Evolutionary conservation across 106 monocot species (phyloP).

Genomic region (Vanilla planifolia): DNA sequence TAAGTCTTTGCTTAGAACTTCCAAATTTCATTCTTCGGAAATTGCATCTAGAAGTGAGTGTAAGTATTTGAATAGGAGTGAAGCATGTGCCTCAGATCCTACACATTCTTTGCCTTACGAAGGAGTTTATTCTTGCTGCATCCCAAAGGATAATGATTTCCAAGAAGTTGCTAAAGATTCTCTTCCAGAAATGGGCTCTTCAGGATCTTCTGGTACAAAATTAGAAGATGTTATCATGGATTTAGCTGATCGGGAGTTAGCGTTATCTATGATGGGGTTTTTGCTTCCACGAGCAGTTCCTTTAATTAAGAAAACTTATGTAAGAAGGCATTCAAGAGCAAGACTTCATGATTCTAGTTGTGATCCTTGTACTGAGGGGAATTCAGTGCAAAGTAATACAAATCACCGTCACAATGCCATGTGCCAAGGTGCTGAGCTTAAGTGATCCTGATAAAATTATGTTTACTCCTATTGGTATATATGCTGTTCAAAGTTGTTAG

Average conservation of each 20-base stretch:
- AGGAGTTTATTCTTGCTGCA: neutral
- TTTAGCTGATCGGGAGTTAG: constrained; percentile 46
- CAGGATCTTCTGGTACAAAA: constrained; percentile 44
- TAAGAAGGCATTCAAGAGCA: constrained; percentile 30
- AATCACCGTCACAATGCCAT: neutral
- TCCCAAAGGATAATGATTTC: constrained; percentile 10
- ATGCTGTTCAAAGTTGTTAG: no score
- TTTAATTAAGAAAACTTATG: constrained; percentile 67
- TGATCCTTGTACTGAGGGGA: constrained; percentile 2
- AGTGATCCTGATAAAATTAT: no score
- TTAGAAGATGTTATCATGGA: constrained; percentile 37
- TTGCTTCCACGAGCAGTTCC: constrained; percentile 93
- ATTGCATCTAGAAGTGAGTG: constrained; percentile 6
- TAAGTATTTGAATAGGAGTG: constrained; percentile 3
- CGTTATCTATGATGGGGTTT: constrained; percentile 85
- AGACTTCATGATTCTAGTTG: constrained; percentile 16
- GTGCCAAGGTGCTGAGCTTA: constrained; percentile 20
- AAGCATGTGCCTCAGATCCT: constrained; percentile 5
- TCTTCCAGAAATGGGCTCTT: constrained; percentile 40
- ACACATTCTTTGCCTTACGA: constrained; percentile 6
- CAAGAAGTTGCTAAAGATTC: constrained; percentile 30
- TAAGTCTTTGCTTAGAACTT: constrained; percentile 1
- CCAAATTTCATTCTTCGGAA: constrained; percentile 2
- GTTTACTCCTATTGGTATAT: no score
- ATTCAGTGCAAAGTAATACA: constrained; percentile 11